A percentile compares a stretch with the other conserved stretches of the same genome.
These are phyloP conservation scores for Discostella stelligeroides DNA, from an alignment of 108 stramenopile genomes.

Conservation along the genomic window DNA sequence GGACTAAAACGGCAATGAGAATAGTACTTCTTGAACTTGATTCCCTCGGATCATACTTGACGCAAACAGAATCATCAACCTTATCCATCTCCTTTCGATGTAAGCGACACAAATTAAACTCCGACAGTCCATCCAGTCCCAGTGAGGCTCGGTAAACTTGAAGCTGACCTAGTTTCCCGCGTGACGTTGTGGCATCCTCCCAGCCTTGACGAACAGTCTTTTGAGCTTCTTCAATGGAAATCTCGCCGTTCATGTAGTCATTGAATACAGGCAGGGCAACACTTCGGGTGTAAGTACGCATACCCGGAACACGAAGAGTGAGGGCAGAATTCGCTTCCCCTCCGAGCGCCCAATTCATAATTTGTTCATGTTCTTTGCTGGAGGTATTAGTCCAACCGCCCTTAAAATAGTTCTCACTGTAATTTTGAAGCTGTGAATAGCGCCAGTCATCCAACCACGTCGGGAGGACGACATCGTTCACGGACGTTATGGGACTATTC, in stretches of 20 bases:
- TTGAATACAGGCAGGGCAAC: constrained; percentile 22
- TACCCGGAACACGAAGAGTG: constrained; percentile 37
- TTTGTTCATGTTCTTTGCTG: constrained; percentile 29
- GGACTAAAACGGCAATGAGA: constrained; percentile 28
- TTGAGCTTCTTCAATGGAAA: constrained; percentile 23
- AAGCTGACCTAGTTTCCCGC: constrained; percentile 33
- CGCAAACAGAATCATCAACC: constrained; percentile 28
- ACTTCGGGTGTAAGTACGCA: constrained; percentile 43
- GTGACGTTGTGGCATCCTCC: constrained; percentile 27
- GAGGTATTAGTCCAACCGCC: constrained; percentile 22
- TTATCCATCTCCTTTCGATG: constrained; percentile 46
- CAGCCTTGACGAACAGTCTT: constrained; percentile 23
- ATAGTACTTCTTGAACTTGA: background rate
- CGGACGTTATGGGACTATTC: constrained; percentile 43
- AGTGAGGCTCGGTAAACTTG: constrained; percentile 34
- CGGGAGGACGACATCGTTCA: constrained; percentile 36
- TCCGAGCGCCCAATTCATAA: constrained; percentile 23
- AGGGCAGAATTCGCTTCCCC: constrained; percentile 41
- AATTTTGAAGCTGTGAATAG: constrained; percentile 20
- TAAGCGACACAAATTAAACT: constrained; percentile 26
- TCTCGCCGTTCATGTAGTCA: constrained; percentile 28
- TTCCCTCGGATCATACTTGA: constrained; percentile 32
- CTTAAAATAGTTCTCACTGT: constrained; percentile 14
- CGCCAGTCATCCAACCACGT: constrained; percentile 53
- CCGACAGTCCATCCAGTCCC: constrained; percentile 25